Base-by-base conservation (phyloP, 768 basidiomycete species). In the Crepidotus variabilis region DNA sequence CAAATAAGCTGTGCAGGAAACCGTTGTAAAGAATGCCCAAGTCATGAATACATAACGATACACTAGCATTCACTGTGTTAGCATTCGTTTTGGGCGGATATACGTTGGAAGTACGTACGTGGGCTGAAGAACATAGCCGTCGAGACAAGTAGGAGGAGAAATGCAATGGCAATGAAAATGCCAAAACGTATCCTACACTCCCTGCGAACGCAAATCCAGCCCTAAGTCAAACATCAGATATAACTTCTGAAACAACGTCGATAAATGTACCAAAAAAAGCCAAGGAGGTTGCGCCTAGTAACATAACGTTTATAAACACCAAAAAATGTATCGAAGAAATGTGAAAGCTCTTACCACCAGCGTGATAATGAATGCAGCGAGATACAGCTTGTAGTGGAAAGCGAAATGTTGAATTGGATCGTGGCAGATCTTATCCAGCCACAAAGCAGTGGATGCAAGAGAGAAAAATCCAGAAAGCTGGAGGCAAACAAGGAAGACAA, bases 381-480 rank as follows among this genome's bases (percentile, higher is more conserved):
- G 61, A 54, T 79, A 80, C 11, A 78, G 22, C 13, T 56, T 61
- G 34, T 66, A 61, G 54, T 77, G 70, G 0, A 66, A 55, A 20
- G 74, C 69, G n/a, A 78, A 59, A 11, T 52, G 50, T n/a, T 65
- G 67, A 35, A 79, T 66, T 10, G 67, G 55, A 1, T 72, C 72
- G 45, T 68, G 68, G 21, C 69, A 72, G 7, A 80, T 71, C 62
- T 80, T 79, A 59, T 75, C 71, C 20, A 81, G 72, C 83, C 83
- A 84, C 56, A 82, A 64, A 1, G 66, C 73, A 2, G 76, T 70
- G 14, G 77, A 74, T 6, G 77, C 74, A 5, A 83, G 45, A 2
- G 72, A 71, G 61, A 84, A 82, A 66, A 84, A 84, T 5, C 68
- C 67, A 1, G 78, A 66, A 4, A 84, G 71, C 33, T 82, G 80